Evolutionary conservation across 192 early-diverging fungal genomes (phyloP).

Genomic region (Coemansia sp.): DNA sequence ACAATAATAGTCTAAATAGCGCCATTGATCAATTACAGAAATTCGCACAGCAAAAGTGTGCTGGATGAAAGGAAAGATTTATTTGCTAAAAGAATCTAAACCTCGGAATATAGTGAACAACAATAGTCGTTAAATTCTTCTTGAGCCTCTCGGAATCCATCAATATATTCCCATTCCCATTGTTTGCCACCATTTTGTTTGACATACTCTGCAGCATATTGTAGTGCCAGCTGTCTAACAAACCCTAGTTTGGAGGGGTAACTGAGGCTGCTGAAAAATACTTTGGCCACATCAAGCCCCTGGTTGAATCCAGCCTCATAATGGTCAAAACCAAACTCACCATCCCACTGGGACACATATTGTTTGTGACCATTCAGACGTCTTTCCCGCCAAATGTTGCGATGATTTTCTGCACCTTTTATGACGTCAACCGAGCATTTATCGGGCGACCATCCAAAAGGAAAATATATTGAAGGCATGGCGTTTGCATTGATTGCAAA

Average conservation of each 20-base stretch:
- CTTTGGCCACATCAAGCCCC: conserved; percentile 3
- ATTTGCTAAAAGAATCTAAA: background rate
- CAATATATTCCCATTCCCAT: conserved; percentile 15
- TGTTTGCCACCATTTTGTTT: conserved; percentile 2
- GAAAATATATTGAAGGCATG: conserved; percentile 8
- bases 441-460: conserved; percentile 2
- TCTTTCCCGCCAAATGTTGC: conserved; percentile 6
- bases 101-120: background rate
- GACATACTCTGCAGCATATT: background rate
- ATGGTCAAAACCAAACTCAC: conserved; percentile 10
- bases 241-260: conserved; percentile 10
- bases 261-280: conserved; percentile 1
- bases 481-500: conserved; percentile 5
- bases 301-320: conserved; percentile 12
- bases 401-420: background rate
- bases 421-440: background rate
- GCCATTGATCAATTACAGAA: no score
- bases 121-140: conserved; percentile 16
- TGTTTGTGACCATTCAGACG: conserved; percentile 4
- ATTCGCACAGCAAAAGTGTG: no score
- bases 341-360: conserved; percentile 7
- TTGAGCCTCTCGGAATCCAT: conserved; percentile 11
- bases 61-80: no score
- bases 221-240: conserved; percentile 6
- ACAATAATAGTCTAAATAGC: background rate